Base-by-base conservation (phyloP, 352 stramenopile species). In the Salisapilia sapeloensis region DNA sequence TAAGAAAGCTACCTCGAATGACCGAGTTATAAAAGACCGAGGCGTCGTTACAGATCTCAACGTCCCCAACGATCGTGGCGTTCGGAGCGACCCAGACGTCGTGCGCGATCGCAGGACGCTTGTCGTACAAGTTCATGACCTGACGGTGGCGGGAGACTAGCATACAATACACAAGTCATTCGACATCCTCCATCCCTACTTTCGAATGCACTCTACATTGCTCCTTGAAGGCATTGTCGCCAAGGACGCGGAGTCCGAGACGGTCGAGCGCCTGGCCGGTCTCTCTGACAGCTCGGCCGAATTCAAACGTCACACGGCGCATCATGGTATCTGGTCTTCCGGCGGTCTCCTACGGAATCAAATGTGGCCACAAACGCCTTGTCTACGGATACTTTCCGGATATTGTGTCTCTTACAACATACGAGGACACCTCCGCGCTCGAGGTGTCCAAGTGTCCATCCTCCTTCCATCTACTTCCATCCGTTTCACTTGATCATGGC, bases 11-110 rank as follows among this genome's bases (percentile, higher is more conserved):
- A 44, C 67, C 90, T 52, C 92, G 78, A 43, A 98, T 87, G 33
- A 97, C 76, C 19, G 94, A 80, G 57, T 95, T 95, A 69, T 98
- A 98, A 60, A 89, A 97, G 46, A 98, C 67, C 13, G 86, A 97
- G 14, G 79, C 77, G 48, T 95, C 80, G 50, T 92, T 81, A 50
- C 71, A 89, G 40, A 98, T 83, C 51, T 95, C 78, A 24, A 98
- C 92, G 48, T 94, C 89, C 30, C 92, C 92, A 42, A 98, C 90
- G 29, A 98, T 65, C 3, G 91, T 96, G n/a, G 89, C 83, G 56
- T 94, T 97, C 7, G 92, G 92, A 20, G 92, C 92, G n/a, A 98
- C 65, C 60, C 87, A 97, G 23, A 93, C 80, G 35, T 87, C 72
- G 48, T 91, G 72, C 22, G 93, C 81, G 40, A 93, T 79, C 40